Evolutionary conservation across 371 early-diverging fungal species (phyloP).

Genomic region (Mortierella sp.): DNA sequence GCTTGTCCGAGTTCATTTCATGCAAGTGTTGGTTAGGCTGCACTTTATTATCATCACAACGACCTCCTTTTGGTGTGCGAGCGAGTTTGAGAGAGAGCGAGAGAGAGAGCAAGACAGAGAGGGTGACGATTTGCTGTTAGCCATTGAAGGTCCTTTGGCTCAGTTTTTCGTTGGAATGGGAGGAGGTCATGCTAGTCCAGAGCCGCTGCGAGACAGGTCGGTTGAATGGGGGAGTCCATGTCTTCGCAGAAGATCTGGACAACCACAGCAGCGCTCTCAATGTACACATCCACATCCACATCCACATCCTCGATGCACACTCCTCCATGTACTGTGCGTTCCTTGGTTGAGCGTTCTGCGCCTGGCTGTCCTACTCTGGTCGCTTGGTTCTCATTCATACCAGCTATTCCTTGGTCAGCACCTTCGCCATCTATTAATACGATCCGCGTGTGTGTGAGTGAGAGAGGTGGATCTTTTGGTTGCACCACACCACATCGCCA

Average conservation of each 20-base stretch:
- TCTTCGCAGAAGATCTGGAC: background rate
- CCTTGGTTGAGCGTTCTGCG: too few species aligned
- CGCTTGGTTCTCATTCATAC: conserved; percentile 16
- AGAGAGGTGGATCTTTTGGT: too few species aligned
- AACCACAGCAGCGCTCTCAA: background rate
- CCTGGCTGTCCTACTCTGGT: background rate
- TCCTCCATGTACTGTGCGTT: background rate
- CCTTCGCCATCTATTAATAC: conserved; percentile 9
- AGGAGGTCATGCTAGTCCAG: background rate
- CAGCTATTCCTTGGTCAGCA: background rate
- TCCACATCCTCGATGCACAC: background rate
- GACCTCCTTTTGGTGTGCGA: conserved; percentile 11
- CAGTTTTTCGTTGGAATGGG: conserved; percentile 23
- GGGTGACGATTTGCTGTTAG: too few species aligned
- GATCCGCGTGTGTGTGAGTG: too few species aligned
- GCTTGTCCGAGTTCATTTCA: conserved; percentile 8
- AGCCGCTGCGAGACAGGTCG: background rate
- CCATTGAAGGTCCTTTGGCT: too few species aligned
- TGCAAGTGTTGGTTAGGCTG: conserved; percentile 2
- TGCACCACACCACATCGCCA: background rate
- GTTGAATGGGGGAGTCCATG: background rate
- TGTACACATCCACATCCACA: background rate
- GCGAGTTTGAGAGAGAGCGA: too few species aligned
- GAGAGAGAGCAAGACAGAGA: too few species aligned
- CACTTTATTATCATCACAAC: conserved; percentile 11